A percentile compares a stretch with the other conserved stretches of the same genome.
Conservation (phyloP, 139 green algal genomes). For the Chlorella ohadii region DNA sequence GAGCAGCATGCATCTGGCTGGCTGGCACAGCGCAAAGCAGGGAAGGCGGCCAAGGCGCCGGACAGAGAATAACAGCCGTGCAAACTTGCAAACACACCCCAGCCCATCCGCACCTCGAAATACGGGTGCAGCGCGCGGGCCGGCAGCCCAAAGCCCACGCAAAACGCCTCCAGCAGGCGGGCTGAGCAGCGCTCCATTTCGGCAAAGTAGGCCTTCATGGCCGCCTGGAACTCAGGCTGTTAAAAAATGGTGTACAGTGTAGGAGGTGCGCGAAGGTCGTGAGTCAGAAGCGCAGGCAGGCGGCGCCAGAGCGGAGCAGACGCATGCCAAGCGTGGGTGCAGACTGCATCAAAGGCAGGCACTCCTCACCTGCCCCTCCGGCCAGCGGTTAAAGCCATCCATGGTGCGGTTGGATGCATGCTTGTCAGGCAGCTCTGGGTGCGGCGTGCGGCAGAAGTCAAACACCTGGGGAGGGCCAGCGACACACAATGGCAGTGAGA, state of each 20-base stretch:
- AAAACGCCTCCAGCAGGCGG: slow-evolving; percentile 38
- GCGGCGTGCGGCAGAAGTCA: slow-evolving; percentile 42
- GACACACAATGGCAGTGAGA: no score
- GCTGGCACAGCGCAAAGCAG: no score
- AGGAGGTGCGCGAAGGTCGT: no score
- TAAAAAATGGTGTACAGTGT: no score
- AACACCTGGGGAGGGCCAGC: no score
- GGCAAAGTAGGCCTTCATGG: slow-evolving; percentile 33
- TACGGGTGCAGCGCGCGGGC: slow-evolving; percentile 31
- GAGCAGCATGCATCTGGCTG: no score
- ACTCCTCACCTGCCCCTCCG: slow-evolving; percentile 4
- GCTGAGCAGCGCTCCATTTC: slow-evolving; percentile 40
- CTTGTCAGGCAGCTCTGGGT: slow-evolving; percentile 33
- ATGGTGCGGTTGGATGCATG: slow-evolving; percentile 26
- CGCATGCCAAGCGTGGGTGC: no score
- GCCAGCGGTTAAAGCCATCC: slow-evolving; percentile 31
- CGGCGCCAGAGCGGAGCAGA: no score
- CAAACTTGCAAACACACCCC: no score
- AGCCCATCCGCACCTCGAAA: neutral
- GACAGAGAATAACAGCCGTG: no score
- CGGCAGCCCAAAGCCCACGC: slow-evolving; percentile 43
- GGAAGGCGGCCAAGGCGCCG: no score
- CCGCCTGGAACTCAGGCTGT: slow-evolving; percentile 29
- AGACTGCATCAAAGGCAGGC: neutral
- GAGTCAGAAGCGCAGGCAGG: neutral